These are phyloP conservation scores for Sinapis alba DNA, from an alignment of 441 rosid genomes.

Conservation along the genomic window DNA sequence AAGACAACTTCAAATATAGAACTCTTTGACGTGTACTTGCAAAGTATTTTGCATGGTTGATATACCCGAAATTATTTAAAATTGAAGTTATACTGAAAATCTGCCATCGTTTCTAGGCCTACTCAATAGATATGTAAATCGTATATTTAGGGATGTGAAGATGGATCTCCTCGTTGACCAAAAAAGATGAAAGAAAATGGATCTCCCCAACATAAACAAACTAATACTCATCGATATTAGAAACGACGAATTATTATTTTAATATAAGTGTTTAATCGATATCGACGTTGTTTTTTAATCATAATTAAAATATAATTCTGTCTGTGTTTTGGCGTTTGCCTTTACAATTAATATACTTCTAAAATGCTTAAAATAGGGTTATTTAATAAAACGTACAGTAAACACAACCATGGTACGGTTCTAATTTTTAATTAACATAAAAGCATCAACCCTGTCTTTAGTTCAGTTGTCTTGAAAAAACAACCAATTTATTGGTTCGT, in stretches of 20 bases:
- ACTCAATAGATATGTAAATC: constrained; percentile 14
- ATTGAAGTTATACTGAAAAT: constrained; percentile 4
- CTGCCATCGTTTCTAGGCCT: constrained; percentile 5
- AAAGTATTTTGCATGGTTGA: constrained; percentile 16
- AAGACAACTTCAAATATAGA: neutral
- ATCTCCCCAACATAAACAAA: neutral
- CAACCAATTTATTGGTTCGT: too few relatives aligned
- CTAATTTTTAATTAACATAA: neutral
- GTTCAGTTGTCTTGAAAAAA: neutral
- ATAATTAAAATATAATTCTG: neutral
- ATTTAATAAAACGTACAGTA: neutral
- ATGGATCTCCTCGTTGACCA: constrained; percentile 26
- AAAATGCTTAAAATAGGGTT: neutral
- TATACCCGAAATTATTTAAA: neutral
- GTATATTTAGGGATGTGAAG: constrained; percentile 31
- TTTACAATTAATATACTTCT: neutral
- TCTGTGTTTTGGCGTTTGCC: neutral
- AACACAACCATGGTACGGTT: neutral
- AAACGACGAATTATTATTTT: neutral
- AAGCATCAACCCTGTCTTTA: neutral
- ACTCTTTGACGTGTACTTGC: constrained; percentile 7
- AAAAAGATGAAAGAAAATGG: neutral
- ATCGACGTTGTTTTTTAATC: neutral
- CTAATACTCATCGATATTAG: neutral
- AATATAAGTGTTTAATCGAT: neutral